Evolutionary conservation across 2,329 filamentous ascomycete species (phyloP), one percentile per base, ranked within the genome.

Genomic region (Chaetomium strumarium): DNA sequence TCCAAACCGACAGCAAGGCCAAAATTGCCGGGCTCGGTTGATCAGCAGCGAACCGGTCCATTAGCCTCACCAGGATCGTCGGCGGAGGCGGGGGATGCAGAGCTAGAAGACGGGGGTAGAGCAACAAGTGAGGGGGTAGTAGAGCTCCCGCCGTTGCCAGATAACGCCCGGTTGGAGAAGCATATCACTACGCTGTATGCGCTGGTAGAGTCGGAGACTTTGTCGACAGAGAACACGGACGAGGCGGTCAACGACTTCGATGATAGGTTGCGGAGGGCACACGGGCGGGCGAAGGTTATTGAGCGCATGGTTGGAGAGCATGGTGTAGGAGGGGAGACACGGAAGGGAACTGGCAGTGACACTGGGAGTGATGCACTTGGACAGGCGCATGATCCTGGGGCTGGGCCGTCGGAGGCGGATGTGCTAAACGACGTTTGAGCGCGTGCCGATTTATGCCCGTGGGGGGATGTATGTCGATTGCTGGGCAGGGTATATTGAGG

Each of bases 181-280:
- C 91, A 97, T 64, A 71, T 96, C 51, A 76, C 79, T 31, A 79
- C 83, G 8, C 75, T 97, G 10, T 84, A 90, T 56, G 84, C 86
- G 20, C 75, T 96, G 13, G 84, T 90, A 3, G 90, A 96, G 66
- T 84, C 85, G 0, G 83, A 83, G 5, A 92, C 84, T 1, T 70
- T 96, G 40, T 84, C 84, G 14, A 91, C 84, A 17, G 78, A 85
- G 54, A 99, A 99, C 66, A 86, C 81, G 5, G 92, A 97, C 65
- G 89, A 95, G 43, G 85, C 86, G 0, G 90, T 99, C 19, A 86
- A 86, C 46, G 91, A 96, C 63, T 91, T 95, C 64, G 93, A 99
- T 63, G 89, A 96, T 66, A 78, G 91, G 12, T 66, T 95, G 37
- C 93, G 91, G 70, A 81, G 88, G 58, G 92, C 90, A 4, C 80